Percentiles rank a stretch among this genome's conserved stretches.
These are phyloP conservation scores for Claviceps digitariae DNA, from an alignment of 2,329 filamentous ascomycete genomes.

Conservation along the genomic window DNA sequence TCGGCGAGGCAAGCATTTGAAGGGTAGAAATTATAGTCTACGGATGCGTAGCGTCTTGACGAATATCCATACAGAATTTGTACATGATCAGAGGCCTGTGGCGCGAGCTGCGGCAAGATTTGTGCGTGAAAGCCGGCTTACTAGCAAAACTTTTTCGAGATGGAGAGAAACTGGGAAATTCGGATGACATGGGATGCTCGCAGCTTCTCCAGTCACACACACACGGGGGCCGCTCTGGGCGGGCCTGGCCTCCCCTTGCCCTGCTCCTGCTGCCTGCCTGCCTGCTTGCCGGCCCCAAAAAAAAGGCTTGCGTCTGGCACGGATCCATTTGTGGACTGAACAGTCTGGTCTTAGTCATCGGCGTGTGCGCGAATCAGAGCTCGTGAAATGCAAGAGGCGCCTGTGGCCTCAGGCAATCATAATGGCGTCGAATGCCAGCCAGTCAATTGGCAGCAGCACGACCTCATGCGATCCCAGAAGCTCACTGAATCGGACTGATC, in stretches of 20 bases:
- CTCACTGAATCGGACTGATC: background rate
- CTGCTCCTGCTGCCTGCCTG: background rate
- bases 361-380: background rate
- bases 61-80: slow-evolving; percentile 35
- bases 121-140: slow-evolving; percentile 27
- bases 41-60: slow-evolving; percentile 30
- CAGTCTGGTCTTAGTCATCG: background rate
- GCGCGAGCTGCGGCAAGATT: slow-evolving; percentile 31
- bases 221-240: background rate
- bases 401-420: slow-evolving; percentile 21
- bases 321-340: background rate
- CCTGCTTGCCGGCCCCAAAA: background rate
- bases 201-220: slow-evolving; percentile 1
- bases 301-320: background rate
- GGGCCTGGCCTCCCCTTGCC: background rate
- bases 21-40: slow-evolving; percentile 41
- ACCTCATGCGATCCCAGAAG: background rate
- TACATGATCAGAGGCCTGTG: slow-evolving; percentile 39
- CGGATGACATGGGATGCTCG: slow-evolving; percentile 6
- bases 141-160: slow-evolving; percentile 39
- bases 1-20: slow-evolving; percentile 46
- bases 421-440: background rate
- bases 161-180: slow-evolving; percentile 16
- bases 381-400: background rate
- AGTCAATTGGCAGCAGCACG: background rate